Conservation (phyloP, 371 early-diverging fungal genomes). For the Apophysomyces trapeziformis region DNA sequence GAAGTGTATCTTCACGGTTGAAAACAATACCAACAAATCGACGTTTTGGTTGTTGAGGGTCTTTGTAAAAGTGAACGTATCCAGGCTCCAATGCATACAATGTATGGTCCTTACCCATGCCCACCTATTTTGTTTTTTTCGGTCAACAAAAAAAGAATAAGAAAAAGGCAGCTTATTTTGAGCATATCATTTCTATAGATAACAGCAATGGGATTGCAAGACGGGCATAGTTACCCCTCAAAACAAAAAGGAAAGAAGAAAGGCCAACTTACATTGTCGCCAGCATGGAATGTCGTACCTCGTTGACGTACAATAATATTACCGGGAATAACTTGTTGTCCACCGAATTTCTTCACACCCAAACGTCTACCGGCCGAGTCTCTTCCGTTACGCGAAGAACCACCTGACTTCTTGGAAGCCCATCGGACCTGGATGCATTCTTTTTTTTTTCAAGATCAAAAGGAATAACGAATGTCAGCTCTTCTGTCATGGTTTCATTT, state of each 20-base stretch:
- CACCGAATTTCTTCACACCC: constrained; percentile 91
- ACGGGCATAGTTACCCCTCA: background rate
- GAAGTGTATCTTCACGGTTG: constrained; percentile 68
- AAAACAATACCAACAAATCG: constrained; percentile 81
- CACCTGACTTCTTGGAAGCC: constrained; percentile 94
- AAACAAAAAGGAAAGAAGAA: background rate
- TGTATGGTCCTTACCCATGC: constrained; percentile 93
- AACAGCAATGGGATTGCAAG: no score
- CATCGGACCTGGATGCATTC: constrained; percentile 73
- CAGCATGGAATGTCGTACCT: constrained; percentile 91
- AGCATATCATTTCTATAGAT: no score
- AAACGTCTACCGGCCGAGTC: constrained; percentile 94
- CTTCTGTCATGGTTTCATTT: background rate
- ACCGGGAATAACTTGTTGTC: constrained; percentile 83
- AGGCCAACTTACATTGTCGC: constrained; percentile 71
- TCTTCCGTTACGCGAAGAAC: constrained; percentile 91
- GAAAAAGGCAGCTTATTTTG: no score
- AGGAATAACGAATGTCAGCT: background rate
- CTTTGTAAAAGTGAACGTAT: constrained; percentile 86
- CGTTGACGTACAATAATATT: constrained; percentile 93
- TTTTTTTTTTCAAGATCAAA: background rate
- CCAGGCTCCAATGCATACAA: constrained; percentile 83
- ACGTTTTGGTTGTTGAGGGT: constrained; percentile 69
- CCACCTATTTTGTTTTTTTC: constrained; percentile 56
- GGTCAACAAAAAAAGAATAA: background rate